These are phyloP conservation scores for Fusarium buharicum DNA, from an alignment of 2,329 filamentous ascomycete genomes.

Conservation along the genomic window DNA sequence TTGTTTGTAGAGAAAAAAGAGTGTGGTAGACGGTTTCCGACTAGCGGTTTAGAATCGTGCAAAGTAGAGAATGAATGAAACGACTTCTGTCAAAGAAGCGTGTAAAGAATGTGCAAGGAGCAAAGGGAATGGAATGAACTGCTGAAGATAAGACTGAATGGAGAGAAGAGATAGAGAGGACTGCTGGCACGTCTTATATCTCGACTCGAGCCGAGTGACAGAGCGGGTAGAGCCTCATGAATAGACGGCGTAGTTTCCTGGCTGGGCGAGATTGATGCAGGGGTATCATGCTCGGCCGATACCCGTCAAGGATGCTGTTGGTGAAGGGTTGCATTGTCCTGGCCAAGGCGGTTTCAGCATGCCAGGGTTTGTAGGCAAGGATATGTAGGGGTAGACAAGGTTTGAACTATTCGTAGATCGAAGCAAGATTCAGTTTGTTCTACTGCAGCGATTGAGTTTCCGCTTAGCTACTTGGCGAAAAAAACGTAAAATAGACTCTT, in stretches of 20 bases:
- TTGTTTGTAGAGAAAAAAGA: slow-evolving; percentile 13
- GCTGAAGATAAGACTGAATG: slow-evolving; percentile 43
- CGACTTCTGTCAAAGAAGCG: slow-evolving; percentile 50
- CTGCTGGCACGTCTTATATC: slow-evolving; percentile 30
- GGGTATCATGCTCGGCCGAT: slow-evolving; percentile 26
- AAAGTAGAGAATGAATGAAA: slow-evolving; percentile 41
- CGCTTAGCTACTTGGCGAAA: not conserved
- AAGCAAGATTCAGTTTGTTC: slow-evolving; percentile 8
- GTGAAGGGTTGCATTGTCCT: slow-evolving; percentile 27
- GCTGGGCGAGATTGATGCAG: slow-evolving; percentile 20
- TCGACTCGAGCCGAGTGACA: not conserved
- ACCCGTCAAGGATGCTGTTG: slow-evolving; percentile 28
- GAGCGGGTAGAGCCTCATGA: slow-evolving; percentile 28
- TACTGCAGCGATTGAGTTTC: slow-evolving; percentile 1
- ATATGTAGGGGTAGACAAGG: not conserved
- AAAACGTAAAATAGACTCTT: not conserved
- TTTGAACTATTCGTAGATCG: slow-evolving; percentile 27
- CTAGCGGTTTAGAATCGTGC: slow-evolving; percentile 33
- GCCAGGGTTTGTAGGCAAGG: slow-evolving; percentile 1
- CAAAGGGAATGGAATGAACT: slow-evolving; percentile 46
- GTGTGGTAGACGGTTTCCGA: slow-evolving; percentile 26
- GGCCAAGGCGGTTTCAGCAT: slow-evolving; percentile 38
- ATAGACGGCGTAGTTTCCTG: slow-evolving; percentile 20
- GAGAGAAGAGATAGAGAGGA: slow-evolving; percentile 11
- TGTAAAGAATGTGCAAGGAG: slow-evolving; percentile 41